A percentile compares a stretch with the other conserved stretches of the same genome.
Conservation (phyloP, 2,329 filamentous ascomycete genomes). For the Penicillium brasilianum region DNA sequence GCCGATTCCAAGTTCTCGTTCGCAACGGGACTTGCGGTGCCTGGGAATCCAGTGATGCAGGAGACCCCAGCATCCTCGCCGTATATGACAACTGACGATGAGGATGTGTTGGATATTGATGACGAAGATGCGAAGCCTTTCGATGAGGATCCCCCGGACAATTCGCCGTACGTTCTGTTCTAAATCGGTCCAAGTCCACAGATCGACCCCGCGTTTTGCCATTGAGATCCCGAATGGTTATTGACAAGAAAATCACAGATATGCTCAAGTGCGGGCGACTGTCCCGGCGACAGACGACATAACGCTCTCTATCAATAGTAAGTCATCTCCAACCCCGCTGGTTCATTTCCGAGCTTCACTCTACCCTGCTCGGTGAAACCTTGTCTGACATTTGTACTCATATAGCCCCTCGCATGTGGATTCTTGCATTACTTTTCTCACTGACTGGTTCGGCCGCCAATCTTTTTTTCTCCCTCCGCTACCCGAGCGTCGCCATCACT, state of each 20-base stretch:
- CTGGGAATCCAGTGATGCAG: constrained; percentile 32
- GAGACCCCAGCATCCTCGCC: constrained; percentile 32
- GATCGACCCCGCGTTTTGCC: background rate
- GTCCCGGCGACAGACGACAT: constrained; percentile 77
- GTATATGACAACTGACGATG: constrained; percentile 29
- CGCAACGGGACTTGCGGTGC: constrained; percentile 34
- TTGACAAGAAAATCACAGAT: constrained; percentile 41
- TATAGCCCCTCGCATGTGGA: constrained; percentile 79
- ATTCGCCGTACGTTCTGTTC: constrained; percentile 33
- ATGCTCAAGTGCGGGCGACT: constrained; percentile 79
- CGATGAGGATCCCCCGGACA: constrained; percentile 43
- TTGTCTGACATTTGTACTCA: constrained; percentile 9
- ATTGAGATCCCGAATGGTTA: background rate
- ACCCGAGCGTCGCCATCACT: constrained; percentile 87
- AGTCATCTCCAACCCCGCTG: constrained; percentile 8
- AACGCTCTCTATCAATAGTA: constrained; percentile 76
- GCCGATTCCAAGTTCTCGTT: constrained; percentile 41
- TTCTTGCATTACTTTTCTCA: constrained; percentile 77
- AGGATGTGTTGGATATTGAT: constrained; percentile 34
- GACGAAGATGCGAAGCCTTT: constrained; percentile 37
- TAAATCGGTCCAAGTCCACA: background rate
- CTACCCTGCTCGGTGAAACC: background rate
- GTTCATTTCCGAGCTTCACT: background rate
- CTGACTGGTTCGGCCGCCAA: constrained; percentile 68
- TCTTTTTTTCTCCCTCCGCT: constrained; percentile 85